These are phyloP conservation scores for Acorus calamus DNA, from an alignment of 106 monocot species.

Conservation along the genomic window DNA sequence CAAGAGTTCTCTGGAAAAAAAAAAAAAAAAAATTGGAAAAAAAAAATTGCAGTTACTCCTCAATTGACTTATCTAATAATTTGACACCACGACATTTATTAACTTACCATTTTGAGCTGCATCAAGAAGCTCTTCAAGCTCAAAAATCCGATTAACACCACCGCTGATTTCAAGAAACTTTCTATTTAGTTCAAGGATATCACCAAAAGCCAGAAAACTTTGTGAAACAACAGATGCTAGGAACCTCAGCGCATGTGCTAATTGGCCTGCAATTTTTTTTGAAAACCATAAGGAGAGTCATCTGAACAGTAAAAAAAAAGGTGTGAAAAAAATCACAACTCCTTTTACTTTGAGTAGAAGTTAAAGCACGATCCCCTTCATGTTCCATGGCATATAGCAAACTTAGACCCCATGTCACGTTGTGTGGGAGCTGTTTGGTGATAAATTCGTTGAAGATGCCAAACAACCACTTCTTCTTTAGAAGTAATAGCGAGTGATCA, in stretches of 20 bases:
- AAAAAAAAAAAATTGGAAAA: not conserved
- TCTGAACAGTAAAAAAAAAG: slow-evolving; percentile 3
- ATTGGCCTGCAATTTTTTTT: slow-evolving; percentile 46
- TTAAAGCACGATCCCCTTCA: slow-evolving; percentile 79
- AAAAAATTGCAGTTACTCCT: not conserved
- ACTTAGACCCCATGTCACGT: slow-evolving; percentile 99
- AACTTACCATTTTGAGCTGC: slow-evolving; percentile 66
- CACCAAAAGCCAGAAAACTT: slow-evolving; percentile 96
- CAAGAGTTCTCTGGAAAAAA: not conserved
- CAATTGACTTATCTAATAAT: too few relatives aligned
- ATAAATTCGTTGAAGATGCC: slow-evolving; percentile 89
- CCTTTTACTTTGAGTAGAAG: slow-evolving; percentile 74
- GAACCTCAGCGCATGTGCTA: slow-evolving; percentile 94
- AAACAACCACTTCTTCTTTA: slow-evolving; percentile 86
- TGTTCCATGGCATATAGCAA: slow-evolving; percentile 93
- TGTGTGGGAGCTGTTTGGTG: slow-evolving; percentile 93
- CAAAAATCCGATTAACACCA: slow-evolving; percentile 90
- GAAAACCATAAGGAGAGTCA: not conserved
- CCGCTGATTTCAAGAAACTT: slow-evolving; percentile 92
- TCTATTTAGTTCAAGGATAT: slow-evolving; percentile 91
- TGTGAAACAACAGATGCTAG: slow-evolving; percentile 96
- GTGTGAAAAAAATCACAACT: not conserved
- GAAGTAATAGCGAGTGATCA: slow-evolving; percentile 52
- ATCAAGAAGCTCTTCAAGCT: slow-evolving; percentile 90
- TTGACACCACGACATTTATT: too few relatives aligned